Evolutionary conservation across 2,329 filamentous ascomycete genomes (phyloP), one percentile per base, ranked within the genome.

Genomic region (Fusarium falciforme): DNA sequence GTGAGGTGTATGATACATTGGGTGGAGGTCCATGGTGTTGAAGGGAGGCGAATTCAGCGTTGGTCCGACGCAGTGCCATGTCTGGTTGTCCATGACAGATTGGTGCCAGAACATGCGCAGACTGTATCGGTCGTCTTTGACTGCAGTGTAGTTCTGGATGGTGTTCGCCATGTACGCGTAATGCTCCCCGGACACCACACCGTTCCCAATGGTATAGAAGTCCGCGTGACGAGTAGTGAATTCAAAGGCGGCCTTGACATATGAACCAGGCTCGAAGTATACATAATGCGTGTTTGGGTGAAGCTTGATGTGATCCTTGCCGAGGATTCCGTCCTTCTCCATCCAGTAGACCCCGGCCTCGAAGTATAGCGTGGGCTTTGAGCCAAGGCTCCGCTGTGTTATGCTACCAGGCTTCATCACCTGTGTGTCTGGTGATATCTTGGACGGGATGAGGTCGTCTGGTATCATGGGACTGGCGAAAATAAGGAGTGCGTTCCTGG

Each of bases 161-260:
- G 77, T 76, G 67, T 83, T 83, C 27, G 82, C 82, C 63, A 82
- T 79, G 68, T 82, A 83, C 7, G 82, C 80, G 61, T 83, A 83
- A 52, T 82, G 77, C 65, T 83, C 82, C 14, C 82, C 82, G 0
- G 81, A 83, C 3, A 83, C 74, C 10, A 83, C 80, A 12, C 81
- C 82, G 67, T 77, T 76, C 2, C 82, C 82, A 6, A 80, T 81
- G 16, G 82, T 80, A 11, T 78, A 72, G 47, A 83, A 70, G 49
- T 77, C 66, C 4, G 71, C 40, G 3, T 36, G 38, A 16, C 69
- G 75, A 36, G 44, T 71, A 9, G 73, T 78, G 71, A 79, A 84
- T 67, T 83, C 63, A 31, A 84, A 72, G 1, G 82, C 82, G 1
- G 81, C 82, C 67, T 84, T 84, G 65, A 83, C 79, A 61, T 83